These are phyloP conservation scores for Fraxinus paxiana DNA, from an alignment of 305 asterid species.

Conservation along the genomic window DNA sequence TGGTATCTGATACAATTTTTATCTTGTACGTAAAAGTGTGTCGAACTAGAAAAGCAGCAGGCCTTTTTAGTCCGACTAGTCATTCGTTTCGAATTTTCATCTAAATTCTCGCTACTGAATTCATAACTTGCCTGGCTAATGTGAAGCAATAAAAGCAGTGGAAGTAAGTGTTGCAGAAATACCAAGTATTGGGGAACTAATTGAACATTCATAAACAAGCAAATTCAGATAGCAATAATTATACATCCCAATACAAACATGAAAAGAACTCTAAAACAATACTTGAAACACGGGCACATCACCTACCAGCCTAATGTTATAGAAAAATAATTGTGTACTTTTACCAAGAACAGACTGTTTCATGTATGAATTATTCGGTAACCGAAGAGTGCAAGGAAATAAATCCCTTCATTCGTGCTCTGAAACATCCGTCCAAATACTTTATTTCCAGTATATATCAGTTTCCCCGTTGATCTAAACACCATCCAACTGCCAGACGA, in stretches of 20 bases:
- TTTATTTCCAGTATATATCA: constrained; percentile 9
- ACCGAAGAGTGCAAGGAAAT: constrained; percentile 4
- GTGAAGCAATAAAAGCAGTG: constrained; percentile 55
- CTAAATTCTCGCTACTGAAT: not conserved
- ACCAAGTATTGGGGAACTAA: not conserved
- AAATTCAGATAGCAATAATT: not conserved
- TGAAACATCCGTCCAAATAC: not conserved
- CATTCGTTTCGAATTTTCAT: not conserved
- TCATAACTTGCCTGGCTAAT: not conserved
- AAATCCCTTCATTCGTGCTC: not conserved
- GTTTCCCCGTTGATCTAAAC: not conserved
- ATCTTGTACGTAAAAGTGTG: not conserved
- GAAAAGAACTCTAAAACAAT: constrained; percentile 1
- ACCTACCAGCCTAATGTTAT: constrained; percentile 12
- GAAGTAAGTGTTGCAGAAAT: constrained; percentile 59
- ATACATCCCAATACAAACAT: not conserved
- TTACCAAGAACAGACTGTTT: not conserved
- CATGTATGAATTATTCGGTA: constrained; percentile 9
- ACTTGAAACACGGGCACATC: not conserved
- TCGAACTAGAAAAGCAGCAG: not conserved
- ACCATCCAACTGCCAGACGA: not conserved
- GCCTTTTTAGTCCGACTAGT: not conserved
- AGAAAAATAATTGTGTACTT: not conserved
- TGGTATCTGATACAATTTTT: not conserved
- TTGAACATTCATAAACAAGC: not conserved